Evolutionary conservation across 139 green algal genomes (phyloP).

Genomic region (Picochlorum sp.): DNA sequence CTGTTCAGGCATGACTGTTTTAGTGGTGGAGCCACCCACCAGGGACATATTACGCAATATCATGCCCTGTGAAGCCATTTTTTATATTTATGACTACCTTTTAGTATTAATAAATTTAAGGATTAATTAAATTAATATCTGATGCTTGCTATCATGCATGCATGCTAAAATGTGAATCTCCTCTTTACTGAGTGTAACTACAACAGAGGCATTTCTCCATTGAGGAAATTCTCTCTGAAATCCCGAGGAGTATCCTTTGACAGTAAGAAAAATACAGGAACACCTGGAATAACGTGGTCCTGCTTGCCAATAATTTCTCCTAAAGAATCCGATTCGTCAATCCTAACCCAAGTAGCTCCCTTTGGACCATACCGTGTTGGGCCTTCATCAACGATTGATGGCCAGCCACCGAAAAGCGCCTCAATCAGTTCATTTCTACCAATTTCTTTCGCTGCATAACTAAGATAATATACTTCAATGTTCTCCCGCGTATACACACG

Average conservation of each 20-base stretch:
- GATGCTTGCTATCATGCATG: neutral
- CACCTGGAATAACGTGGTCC: conserved; percentile 58
- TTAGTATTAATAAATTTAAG: neutral
- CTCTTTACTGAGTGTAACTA: conserved; percentile 10
- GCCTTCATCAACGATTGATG: conserved; percentile 31
- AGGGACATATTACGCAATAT: conserved; percentile 21
- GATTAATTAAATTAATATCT: neutral
- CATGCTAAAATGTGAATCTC: neutral
- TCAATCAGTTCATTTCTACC: conserved; percentile 28
- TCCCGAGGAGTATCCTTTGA: conserved; percentile 37
- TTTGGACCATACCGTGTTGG: conserved; percentile 52
- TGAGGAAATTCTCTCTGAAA: conserved; percentile 56
- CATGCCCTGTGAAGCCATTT: conserved; percentile 16
- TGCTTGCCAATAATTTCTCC: conserved; percentile 29
- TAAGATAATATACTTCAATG: conserved; percentile 82
- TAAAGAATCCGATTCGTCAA: conserved; percentile 28
- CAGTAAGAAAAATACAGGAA: conserved; percentile 77
- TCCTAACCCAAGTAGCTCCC: conserved; percentile 23
- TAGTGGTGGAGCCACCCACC: neutral
- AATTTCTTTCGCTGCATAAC: conserved; percentile 37
- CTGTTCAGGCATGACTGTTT: neutral
- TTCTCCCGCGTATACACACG: conserved; percentile 47
- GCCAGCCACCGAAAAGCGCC: conserved; percentile 55
- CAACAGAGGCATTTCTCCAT: conserved; percentile 26
- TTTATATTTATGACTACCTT: neutral